Base-by-base conservation (phyloP, 2,329 filamentous ascomycete genomes). In the Cordyceps cicadae region DNA sequence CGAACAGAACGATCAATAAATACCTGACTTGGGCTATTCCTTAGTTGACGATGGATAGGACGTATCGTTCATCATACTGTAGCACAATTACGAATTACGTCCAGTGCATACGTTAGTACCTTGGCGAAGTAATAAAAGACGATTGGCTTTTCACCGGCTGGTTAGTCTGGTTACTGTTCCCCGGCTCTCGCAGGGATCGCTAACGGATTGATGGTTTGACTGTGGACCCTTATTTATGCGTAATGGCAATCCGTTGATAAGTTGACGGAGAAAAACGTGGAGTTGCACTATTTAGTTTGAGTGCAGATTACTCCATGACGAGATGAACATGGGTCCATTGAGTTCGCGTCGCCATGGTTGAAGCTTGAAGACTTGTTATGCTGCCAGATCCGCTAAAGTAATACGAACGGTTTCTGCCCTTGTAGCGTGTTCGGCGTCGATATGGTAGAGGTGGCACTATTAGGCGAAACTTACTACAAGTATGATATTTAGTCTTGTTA, bases 11-110 rank as follows among this genome's bases (percentile, higher is more conserved):
- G 15, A 17, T 2, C 21, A 46, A 46, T 24, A 46, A 46, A 46
- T 24, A 46, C 46, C 5, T 29, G 26, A 34, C 34, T 55, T 46
- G 7, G 5, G 5, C 29, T 8, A 29, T 7, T 46, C 46, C 24
- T 55, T 55, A 55, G 53, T 55, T 41, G 34, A 55, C 24, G n/a
- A 55, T 46, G 26, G 53, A 37, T 15, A 29, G n/a, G 21, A 24
- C 2, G 12, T 34, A 15, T 45, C 24, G 24, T 55, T 32, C 5
- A 34, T 45, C n/a, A n/a, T n/a, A 29, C 11, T 32, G 26, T 43
- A 46, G 53, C 9, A 9, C 52, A n/a, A n/a, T n/a, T n/a, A n/a
- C n/a, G n/a, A 21, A 55, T 55, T 55, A 55, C 53, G 53, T 21
- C 24, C 21, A 26, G 41, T 55, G 53, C 53, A 54, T 45, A 29